Evolutionary conservation across 169 alveolate genomes (phyloP), one percentile per base, ranked within the genome.

Genomic region (Eimeria necatrix): DNA sequence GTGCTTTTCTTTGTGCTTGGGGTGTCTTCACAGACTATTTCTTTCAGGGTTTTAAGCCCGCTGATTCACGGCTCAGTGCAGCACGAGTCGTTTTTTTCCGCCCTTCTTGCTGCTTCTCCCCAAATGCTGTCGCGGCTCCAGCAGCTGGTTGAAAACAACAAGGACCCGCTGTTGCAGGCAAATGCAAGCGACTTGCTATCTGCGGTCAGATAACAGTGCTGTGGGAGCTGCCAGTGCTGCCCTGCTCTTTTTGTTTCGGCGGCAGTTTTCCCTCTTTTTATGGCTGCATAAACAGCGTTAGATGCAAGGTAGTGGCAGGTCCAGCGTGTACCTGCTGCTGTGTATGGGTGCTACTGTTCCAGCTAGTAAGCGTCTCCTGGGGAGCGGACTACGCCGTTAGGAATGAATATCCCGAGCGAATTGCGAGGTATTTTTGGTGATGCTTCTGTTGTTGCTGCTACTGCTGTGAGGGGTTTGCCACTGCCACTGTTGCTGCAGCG

Each of bases 401-500:
- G 4, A 24, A 76, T 2, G 1, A 76, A 9, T 46, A 46, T 46
- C 87, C 87, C 9, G 87, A 76, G 24, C 59, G 8, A 4, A 18
- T 76, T 10, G 87, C 87, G 24, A 6, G 87, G 87, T 76, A 76
- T 18, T 26, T 4, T 48, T 60, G 12, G 14, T 76, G 49, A 56
- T 49, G 87, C 59, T 76, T 16, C 83, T 71, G 83, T 48, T 71
- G 83, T 22, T 71, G 83, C 51, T 71, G 83, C 52, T 2, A 18
- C 83, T 71, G 52, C 83, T 32, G 52, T 12, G 18, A 41, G n/a
- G 18, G 83, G 10, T 71, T 51, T 18, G 59, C 87, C 26, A 20
- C 61, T 76, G 87, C 87, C 46, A 60, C 87, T 76, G 61, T 10
- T 76, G 59, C 87, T 49, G 59, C 61, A 46, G 87, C 87, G 26